Evolutionary conservation across 305 asterid genomes (phyloP), one percentile per base, ranked within the genome.

Genomic region (Fraxinus albicans): DNA sequence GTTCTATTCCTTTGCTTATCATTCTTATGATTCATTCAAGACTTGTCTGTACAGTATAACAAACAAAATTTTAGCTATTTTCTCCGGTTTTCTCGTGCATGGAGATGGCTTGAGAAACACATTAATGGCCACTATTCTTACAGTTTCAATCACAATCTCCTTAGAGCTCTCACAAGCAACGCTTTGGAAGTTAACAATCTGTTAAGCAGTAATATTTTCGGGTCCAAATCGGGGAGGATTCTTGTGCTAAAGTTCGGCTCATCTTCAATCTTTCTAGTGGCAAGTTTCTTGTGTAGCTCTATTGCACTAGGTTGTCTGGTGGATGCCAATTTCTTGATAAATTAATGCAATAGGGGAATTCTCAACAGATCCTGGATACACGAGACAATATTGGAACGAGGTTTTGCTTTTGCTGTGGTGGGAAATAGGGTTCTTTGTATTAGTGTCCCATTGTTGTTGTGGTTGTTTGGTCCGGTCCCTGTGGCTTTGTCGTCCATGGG

Each of bases 151-250:
- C 82, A 93, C 86, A 2, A 1, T 91, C 29, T 84, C 90, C 47
- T 83, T 93, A 13, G 95, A 0, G 95, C 98, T 5, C 91, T 94
- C n/a, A n/a, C 95, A 77, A 94, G 86, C 91, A 94, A 93, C 87
- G 86, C 94, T 29, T 89, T 85, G 86, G 89, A 88, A n/a, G n/a
- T n/a, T n/a, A n/a, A 42, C 81, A 82, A 31, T 60, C 67, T 90
- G 7, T 82, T 91, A 34, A 15, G 74, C 73, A 65, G 78, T 34
- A 73, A 77, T 53, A 63, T 91, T 17, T 85, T 91, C 36, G 97
- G 94, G 4, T 89, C 94, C 1, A 94, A 92, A 25, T 84, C 93
- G 13, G 86, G 84, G 19, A 85, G 93, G 84, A 90, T 91, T 79
- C 63, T 87, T 77, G 90, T 84, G 25, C 89, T 94, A 76, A 94